These are phyloP conservation scores for Rhodotorula sp. DNA, from an alignment of 1,284 basidiomycete genomes.

Conservation along the genomic window DNA sequence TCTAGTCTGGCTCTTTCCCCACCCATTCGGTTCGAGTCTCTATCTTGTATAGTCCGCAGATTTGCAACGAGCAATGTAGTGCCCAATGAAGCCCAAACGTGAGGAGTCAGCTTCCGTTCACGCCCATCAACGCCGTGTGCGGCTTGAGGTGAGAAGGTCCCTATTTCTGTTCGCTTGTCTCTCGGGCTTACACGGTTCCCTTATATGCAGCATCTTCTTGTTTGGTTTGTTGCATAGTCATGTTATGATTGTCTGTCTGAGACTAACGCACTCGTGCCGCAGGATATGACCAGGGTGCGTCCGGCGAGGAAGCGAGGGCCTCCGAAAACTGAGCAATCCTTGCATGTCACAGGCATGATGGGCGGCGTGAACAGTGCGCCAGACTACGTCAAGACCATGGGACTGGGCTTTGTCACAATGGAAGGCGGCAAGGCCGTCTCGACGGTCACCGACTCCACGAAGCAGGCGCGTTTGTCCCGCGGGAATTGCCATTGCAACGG, in stretches of 20 bases:
- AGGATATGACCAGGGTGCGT: constrained; percentile 11
- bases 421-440: background rate
- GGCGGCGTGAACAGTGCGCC: constrained; percentile 4
- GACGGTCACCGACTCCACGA: background rate
- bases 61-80: no score
- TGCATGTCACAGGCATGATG: no score
- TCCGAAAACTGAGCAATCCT: no score
- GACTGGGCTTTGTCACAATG: background rate
- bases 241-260: background rate
- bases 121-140: background rate
- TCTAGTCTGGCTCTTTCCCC: no score
- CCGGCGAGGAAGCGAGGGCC: no score
- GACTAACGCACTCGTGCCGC: background rate
- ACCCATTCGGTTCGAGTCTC: no score
- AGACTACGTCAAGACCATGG: constrained; percentile 2
- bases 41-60: no score
- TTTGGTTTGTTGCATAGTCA: background rate
- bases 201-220: background rate
- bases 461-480: background rate
- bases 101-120: no score
- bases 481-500: no score
- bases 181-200: no score
- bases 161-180: background rate
- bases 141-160: background rate
- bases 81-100: no score